Conservation (phyloP, 768 basidiomycete species). For the Phaeotremella fagi region DNA sequence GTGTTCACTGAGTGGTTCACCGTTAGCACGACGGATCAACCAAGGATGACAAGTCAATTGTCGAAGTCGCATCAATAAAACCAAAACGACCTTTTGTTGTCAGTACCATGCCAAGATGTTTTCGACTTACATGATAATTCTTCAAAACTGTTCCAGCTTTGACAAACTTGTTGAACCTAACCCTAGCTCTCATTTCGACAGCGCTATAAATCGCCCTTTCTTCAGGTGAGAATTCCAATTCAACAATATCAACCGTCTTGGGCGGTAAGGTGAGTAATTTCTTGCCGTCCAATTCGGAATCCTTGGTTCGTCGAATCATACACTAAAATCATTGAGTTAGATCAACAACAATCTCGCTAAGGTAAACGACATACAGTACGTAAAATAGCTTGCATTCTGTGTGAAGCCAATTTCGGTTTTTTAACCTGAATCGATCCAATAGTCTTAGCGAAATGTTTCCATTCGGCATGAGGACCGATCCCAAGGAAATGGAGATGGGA, state of each 20-base stretch:
- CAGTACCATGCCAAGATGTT: neutral
- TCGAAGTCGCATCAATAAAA: slow-evolving; percentile 66
- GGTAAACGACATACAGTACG: neutral
- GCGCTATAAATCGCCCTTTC: slow-evolving; percentile 63
- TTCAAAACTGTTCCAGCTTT: slow-evolving; percentile 66
- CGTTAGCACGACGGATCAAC: slow-evolving; percentile 59
- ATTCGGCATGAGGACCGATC: slow-evolving; percentile 55
- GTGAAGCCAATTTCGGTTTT: slow-evolving; percentile 54
- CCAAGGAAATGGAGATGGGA: slow-evolving; percentile 51
- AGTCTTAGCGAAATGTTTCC: slow-evolving; percentile 58
- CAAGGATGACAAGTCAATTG: slow-evolving; percentile 67
- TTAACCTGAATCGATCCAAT: slow-evolving; percentile 46
- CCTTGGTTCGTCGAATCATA: slow-evolving; percentile 64
- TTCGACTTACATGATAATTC: slow-evolving; percentile 54
- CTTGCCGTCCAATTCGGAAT: slow-evolving; percentile 62
- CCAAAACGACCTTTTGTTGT: slow-evolving; percentile 52
- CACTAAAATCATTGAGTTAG: slow-evolving; percentile 34
- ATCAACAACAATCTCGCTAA: neutral
- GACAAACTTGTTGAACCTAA: slow-evolving; percentile 62
- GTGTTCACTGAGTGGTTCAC: slow-evolving; percentile 48
- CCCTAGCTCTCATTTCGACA: slow-evolving; percentile 50
- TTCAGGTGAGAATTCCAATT: slow-evolving; percentile 59
- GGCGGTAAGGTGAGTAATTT: slow-evolving; percentile 62
- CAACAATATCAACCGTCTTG: slow-evolving; percentile 56
- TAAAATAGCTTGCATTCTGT: slow-evolving; percentile 52